These are phyloP conservation scores for Lathyrus sativus DNA, from an alignment of 306 rosid species.

Conservation along the genomic window DNA sequence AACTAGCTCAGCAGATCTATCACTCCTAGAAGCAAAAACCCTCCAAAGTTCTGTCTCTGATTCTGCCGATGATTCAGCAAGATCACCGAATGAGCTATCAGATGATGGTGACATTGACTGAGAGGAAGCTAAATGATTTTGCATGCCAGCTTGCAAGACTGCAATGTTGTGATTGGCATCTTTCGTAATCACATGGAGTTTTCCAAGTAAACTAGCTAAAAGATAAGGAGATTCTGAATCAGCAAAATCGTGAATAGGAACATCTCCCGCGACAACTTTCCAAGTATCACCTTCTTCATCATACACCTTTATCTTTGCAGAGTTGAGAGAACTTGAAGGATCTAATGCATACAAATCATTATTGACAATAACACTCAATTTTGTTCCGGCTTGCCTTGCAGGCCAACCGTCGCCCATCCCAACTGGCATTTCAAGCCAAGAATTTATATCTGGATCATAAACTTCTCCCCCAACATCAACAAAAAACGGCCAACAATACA, in stretches of 20 bases:
- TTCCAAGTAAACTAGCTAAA: constrained; percentile 54
- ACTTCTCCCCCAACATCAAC: constrained; percentile 56
- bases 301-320: constrained; percentile 47
- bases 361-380: constrained; percentile 41
- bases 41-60: constrained; percentile 43
- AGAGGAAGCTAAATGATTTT: constrained; percentile 37
- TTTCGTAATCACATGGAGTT: constrained; percentile 49
- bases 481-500: constrained; percentile 52
- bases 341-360: constrained; percentile 49
- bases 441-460: constrained; percentile 47
- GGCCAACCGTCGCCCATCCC: constrained; percentile 61
- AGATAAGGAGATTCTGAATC: constrained; percentile 53
- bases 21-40: constrained; percentile 42
- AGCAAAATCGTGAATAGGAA: constrained; percentile 46
- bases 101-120: constrained; percentile 17
- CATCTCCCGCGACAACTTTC: constrained; percentile 51
- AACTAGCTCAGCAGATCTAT: constrained; percentile 48
- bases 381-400: constrained; percentile 57
- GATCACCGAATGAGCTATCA: constrained; percentile 34
- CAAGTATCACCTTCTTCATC: constrained; percentile 53
- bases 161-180: constrained; percentile 49
- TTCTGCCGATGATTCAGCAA: constrained; percentile 36
- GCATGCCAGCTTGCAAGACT: constrained; percentile 48
- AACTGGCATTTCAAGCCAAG: constrained; percentile 52
- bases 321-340: constrained; percentile 46